Base-by-base conservation (phyloP, 1,284 basidiomycete genomes). In the Leccinum pseudoinsigne region DNA sequence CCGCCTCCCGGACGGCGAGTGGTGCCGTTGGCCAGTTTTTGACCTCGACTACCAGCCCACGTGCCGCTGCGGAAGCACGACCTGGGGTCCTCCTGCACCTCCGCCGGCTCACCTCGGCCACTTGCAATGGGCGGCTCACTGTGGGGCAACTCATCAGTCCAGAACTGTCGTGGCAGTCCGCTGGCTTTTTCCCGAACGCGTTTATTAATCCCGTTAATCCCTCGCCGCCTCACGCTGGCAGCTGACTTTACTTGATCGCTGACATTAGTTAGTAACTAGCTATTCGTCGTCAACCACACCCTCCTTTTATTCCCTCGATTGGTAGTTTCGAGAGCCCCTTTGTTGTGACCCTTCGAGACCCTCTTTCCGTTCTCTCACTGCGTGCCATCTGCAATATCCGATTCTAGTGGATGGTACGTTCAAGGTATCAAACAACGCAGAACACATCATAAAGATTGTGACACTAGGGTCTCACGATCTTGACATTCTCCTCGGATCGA, bases 171-270 rank as follows among this genome's bases (percentile, higher is more conserved):
- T 87, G 85, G 84, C 84, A 85, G 67, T 74, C 78, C 28, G 64
- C 74, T 4, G 69, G 74, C 50, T 86, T 82, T 68, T 86, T 80
- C 66, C 74, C 78, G 23, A 78, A 76, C 61, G 76, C 78, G 45
- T 86, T 84, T 63, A 71, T 81, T 55, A 78, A 79, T 62, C 79
- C 82, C 58, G 69, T 81, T 62, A 78, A 80, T 59, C 79, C 82
- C 40, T 79, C 86, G 18, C 79, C 85, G 45, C 77, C 86, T 63
- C 85, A 86, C 68, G 69, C 82, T 56, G 82, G 84, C 62, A 81
- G 75, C 66, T 83, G 75, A 82, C 64, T 50, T 55, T 67, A 62
- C 58, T 40, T 66, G 63, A 67, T 69, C 64, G 68, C 38, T 57
- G 59, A 42, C 16, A 55, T 28, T 28, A 28, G 28, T 26, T 72